Evolutionary conservation across 1,139 yeast species (phyloP), one percentile per base, ranked within the genome.

Genomic region (Hansenula lynferdii): DNA sequence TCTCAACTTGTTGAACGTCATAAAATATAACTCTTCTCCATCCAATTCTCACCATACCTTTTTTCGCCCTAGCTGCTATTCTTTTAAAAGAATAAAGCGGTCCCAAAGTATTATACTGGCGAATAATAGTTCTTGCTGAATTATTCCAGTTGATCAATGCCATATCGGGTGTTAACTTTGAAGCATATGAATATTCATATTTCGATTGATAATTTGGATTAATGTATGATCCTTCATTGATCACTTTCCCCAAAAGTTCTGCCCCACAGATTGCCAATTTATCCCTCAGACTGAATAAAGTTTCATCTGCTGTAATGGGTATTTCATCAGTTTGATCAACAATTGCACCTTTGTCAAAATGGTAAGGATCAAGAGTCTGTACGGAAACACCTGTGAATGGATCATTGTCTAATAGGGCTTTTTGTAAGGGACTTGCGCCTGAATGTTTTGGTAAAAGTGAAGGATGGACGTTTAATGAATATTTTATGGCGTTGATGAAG

Each of bases 381-480:
- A 94, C 74, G 0, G 97, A 77, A 10, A 87, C 95, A 0, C 98
- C 98, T 0, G 97, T 82, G 22, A 41, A 47, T 1, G 47, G 31
- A 47, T 84, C 92, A 38, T 70, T 70, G 46, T 84, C 77, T 52
- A 89, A 60, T 19, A 94, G 60, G 0, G 96, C 81, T 45, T 78
- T 72, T 48, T 92, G 97, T 8, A 94, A 64, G 0, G 99, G 99
- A 3, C 97, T 83, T 0, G 97, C 80, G 0, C 99, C 99, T 2
- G 90, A 74, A 53, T 85, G 80, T 37, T 63, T 65, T 0, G 98
- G 98, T 11, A 92, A 68, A 15, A 90, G 60, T 0, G 97, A 87
- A 0, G 99, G 99, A 57, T 92, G 99, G 0, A 92, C 90, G 55
- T 92, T 92, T 19, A 92, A 55, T 0, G 97, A 95, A 53, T 61